Evolutionary conservation across 2,329 filamentous ascomycete genomes (phyloP).

Genomic region (Sporothrix sp.): DNA sequence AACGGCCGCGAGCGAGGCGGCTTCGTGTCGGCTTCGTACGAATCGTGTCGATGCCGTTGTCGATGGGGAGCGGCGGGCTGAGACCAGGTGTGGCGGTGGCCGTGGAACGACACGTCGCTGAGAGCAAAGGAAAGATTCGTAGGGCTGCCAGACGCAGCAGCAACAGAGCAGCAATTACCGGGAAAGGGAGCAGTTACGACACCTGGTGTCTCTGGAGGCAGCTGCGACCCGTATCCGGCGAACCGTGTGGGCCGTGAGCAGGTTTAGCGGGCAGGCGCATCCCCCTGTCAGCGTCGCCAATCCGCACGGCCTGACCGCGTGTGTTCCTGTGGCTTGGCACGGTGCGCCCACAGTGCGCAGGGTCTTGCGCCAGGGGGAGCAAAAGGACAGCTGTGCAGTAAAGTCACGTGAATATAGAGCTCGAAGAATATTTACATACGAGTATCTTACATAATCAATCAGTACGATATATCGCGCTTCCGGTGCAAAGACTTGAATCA

Average conservation of each 20-base stretch:
- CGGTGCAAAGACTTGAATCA: too few species aligned
- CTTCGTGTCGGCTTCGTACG: too few species aligned
- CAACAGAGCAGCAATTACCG: neutral
- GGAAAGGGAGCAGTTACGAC: constrained; percentile 6
- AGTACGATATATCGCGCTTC: too few species aligned
- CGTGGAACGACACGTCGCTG: constrained; percentile 1
- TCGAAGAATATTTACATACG: too few species aligned
- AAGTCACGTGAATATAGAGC: too few species aligned
- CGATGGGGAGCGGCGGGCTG: too few species aligned
- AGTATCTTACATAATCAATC: too few species aligned
- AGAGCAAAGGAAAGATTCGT: constrained; percentile 13
- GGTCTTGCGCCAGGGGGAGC: neutral
- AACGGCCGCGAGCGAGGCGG: too few species aligned
- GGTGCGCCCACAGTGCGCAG: neutral
- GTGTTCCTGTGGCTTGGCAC: neutral
- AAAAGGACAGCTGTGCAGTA: constrained; percentile 8
- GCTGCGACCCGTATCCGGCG: constrained; percentile 9
- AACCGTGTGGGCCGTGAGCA: neutral
- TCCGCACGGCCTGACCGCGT: neutral
- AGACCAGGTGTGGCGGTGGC: constrained; percentile 1
- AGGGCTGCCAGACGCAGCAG: constrained; percentile 1
- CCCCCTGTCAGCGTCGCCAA: neutral
- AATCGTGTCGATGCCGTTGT: neutral
- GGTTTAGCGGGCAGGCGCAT: neutral
- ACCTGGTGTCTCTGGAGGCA: neutral